phyloP scores from a whole-genome alignment of 2,329 filamentous ascomycete genomes.

The Cladosporium sp. region DNA sequence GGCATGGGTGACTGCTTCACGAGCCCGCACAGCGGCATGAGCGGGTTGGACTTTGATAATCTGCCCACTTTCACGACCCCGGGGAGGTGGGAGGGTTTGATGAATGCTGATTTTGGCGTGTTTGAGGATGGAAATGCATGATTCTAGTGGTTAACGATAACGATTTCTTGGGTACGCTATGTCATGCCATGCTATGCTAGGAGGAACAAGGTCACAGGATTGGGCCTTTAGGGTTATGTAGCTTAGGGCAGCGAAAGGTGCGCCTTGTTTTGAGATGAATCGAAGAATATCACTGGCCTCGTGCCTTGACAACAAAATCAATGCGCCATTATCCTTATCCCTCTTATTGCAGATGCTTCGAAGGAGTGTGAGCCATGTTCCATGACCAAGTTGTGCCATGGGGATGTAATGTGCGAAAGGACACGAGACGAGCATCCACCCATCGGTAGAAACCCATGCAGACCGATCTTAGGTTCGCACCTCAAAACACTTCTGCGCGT shows the following conservation, averaged over 20 bases:
- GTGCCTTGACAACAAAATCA: neutral
- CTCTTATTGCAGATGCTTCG: neutral
- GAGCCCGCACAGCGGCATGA: constrained; percentile 28
- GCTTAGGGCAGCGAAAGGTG: neutral
- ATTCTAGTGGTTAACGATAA: neutral
- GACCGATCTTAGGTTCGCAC: too few relatives aligned
- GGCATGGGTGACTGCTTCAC: constrained; percentile 26
- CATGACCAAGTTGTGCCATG: too few relatives aligned
- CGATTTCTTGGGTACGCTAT: neutral
- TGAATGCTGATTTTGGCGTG: constrained; percentile 34
- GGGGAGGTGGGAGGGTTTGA: constrained; percentile 28
- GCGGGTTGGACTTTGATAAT: constrained; percentile 35
- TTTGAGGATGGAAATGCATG: constrained; percentile 24
- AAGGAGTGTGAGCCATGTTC: neutral
- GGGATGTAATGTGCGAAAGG: too few relatives aligned
- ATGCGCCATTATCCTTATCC: neutral
- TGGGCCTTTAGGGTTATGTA: neutral
- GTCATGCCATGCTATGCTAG: neutral
- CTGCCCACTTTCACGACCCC: constrained; percentile 36
- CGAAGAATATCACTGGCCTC: neutral
- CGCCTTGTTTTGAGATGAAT: neutral
- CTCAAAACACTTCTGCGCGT: too few relatives aligned
- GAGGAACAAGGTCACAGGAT: neutral
- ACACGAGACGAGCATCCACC: too few relatives aligned
- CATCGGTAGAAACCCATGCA: too few relatives aligned